Evolutionary conservation across 202 grass and related monocot genomes (phyloP).

Genomic region (Zizania palustris): DNA sequence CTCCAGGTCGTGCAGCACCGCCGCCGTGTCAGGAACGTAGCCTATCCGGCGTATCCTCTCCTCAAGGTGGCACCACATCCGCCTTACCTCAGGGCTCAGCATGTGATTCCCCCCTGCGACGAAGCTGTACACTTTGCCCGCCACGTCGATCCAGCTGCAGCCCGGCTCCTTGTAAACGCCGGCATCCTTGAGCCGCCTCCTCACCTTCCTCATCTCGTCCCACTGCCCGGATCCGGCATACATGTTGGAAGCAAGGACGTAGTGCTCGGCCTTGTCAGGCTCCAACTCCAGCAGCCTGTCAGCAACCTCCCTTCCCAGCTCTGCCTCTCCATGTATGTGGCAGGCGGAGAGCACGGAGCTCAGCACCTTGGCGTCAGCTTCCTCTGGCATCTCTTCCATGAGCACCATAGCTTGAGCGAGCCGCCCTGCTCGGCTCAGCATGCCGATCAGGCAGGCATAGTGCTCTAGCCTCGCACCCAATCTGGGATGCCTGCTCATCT

Average conservation of each 20-base stretch:
- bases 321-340: slow-evolving; percentile 54
- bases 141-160: slow-evolving; percentile 60
- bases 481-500: slow-evolving; percentile 48
- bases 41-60: slow-evolving; percentile 45
- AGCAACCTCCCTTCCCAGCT: slow-evolving; percentile 46
- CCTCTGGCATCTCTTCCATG: slow-evolving; percentile 51
- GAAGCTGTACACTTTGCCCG: slow-evolving; percentile 51
- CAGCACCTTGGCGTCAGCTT: slow-evolving; percentile 51
- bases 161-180: slow-evolving; percentile 47
- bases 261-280: slow-evolving; percentile 42
- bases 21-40: slow-evolving; percentile 50
- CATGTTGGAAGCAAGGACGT: slow-evolving; percentile 56
- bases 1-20: slow-evolving; percentile 53
- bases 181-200: slow-evolving; percentile 44
- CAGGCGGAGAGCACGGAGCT: slow-evolving; percentile 60
- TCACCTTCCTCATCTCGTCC: slow-evolving; percentile 52
- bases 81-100: slow-evolving; percentile 38
- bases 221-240: slow-evolving; percentile 50
- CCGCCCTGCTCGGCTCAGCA: slow-evolving; percentile 61
- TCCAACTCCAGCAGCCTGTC: slow-evolving; percentile 43
- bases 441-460: slow-evolving; percentile 51
- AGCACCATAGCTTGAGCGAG: slow-evolving; percentile 47
- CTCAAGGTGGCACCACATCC: slow-evolving; percentile 51
- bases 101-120: slow-evolving; percentile 39
- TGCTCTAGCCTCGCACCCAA: slow-evolving; percentile 53